Conservation (phyloP, 2,329 filamentous ascomycete genomes). For the Emmonsia crescens region DNA sequence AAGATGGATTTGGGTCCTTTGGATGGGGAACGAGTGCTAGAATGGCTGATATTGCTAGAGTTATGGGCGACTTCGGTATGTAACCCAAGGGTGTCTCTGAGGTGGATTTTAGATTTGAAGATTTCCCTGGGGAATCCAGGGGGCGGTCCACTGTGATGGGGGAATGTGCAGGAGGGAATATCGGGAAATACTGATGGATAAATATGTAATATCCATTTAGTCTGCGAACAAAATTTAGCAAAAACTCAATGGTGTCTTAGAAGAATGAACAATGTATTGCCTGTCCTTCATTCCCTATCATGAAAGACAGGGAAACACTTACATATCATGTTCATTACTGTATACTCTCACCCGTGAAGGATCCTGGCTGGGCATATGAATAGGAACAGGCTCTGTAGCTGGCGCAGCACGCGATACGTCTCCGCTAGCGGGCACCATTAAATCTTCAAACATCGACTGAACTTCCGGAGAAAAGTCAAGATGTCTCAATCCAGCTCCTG, state of each 20-base stretch:
- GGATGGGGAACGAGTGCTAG: conserved; percentile 34
- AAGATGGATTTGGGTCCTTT: conserved; percentile 27
- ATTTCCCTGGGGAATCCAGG: conserved; percentile 23
- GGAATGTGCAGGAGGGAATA: conserved; percentile 29
- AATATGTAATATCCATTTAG: conserved; percentile 38
- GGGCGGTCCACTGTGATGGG: conserved; percentile 24
- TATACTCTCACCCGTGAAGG: conserved; percentile 29
- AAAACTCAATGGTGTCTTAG: neutral
- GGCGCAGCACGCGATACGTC: conserved; percentile 19
- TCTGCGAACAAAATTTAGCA: conserved; percentile 19
- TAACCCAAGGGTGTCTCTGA: conserved; percentile 24
- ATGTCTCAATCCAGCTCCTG: conserved; percentile 30
- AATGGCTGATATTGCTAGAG: conserved; percentile 34
- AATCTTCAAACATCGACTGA: conserved; percentile 28
- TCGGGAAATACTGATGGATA: conserved; percentile 36
- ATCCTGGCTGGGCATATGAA: conserved; percentile 14
- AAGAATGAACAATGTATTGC: neutral
- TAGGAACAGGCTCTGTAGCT: conserved; percentile 20
- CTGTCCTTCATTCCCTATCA: neutral
- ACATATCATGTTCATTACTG: conserved; percentile 33
- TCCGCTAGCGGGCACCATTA: conserved; percentile 21
- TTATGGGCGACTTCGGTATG: conserved; percentile 32
- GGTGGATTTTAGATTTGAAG: conserved; percentile 18
- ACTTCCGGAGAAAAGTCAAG: conserved; percentile 30
- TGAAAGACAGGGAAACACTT: conserved; percentile 11